A percentile compares a stretch with the other conserved stretches of the same genome.
phyloP scores from a whole-genome alignment of 805 yeast species.

The Saccharomycopsis olivae region DNA sequence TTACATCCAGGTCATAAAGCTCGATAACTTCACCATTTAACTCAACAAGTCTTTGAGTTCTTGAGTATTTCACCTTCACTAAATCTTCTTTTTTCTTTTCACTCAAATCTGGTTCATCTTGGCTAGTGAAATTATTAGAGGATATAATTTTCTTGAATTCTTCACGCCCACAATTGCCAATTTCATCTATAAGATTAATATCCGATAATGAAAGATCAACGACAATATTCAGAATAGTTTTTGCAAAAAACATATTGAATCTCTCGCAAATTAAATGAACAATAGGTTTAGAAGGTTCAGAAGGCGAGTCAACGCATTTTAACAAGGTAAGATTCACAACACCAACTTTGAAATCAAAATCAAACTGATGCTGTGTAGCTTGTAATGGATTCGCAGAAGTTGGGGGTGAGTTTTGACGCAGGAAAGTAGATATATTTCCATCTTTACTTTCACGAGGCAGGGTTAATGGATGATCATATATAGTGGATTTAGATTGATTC shows the following conservation, averaged over 20 bases:
- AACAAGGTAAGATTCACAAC: slow-evolving; percentile 49
- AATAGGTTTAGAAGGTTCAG: slow-evolving; percentile 54
- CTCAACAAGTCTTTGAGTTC: slow-evolving; percentile 50
- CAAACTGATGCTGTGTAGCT: slow-evolving; percentile 24
- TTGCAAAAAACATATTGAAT: slow-evolving; percentile 48
- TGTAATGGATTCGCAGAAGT: slow-evolving; percentile 3
- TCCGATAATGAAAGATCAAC: slow-evolving; percentile 56
- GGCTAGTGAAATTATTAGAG: slow-evolving; percentile 38
- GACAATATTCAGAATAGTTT: slow-evolving; percentile 49
- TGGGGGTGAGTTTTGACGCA: not conserved
- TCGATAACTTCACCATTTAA: slow-evolving; percentile 43
- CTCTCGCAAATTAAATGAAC: slow-evolving; percentile 65
- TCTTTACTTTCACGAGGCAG: not conserved
- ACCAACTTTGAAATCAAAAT: slow-evolving; percentile 61
- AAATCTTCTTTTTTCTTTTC: slow-evolving; percentile 32
- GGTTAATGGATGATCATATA: not conserved
- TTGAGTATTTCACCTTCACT: slow-evolving; percentile 46
- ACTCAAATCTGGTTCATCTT: slow-evolving; percentile 25
- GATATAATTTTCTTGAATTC: slow-evolving; percentile 64
- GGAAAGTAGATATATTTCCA: not conserved
- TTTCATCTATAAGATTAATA: slow-evolving; percentile 63
- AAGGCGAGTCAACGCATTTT: slow-evolving; percentile 53
- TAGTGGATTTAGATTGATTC: not conserved
- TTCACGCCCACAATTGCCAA: slow-evolving; percentile 48
- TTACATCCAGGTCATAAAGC: slow-evolving; percentile 67